Percentiles rank a stretch among this genome's conserved stretches.
Evolutionary conservation across 495 filamentous ascomycete genomes (phyloP).

Genomic region (Copromyces sp.): DNA sequence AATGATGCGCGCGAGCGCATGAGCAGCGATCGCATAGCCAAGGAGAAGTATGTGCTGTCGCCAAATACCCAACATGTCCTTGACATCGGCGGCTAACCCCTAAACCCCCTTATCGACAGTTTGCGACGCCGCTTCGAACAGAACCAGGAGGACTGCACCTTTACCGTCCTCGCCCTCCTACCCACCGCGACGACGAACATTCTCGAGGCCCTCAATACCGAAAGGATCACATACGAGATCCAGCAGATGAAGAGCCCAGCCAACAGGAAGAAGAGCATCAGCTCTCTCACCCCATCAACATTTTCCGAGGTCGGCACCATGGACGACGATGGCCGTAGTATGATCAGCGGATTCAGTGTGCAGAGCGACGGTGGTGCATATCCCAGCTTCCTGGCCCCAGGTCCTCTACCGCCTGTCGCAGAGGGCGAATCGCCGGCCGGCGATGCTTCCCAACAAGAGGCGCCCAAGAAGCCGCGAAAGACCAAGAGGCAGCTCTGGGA

Average conservation of each 20-base stretch:
- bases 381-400: conserved; percentile 54
- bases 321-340: conserved; percentile 73
- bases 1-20: conserved; percentile 88
- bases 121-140: conserved; percentile 92
- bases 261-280: conserved; percentile 55
- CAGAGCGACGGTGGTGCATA: conserved; percentile 66
- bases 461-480: conserved; percentile 48
- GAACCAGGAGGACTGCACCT: conserved; percentile 97
- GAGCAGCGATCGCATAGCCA: conserved; percentile 87
- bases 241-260: conserved; percentile 78
- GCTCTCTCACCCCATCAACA: conserved; percentile 55
- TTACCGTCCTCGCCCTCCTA: conserved; percentile 90
- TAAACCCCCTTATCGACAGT: conserved; percentile 34
- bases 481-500: conserved; percentile 93
- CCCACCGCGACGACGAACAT: conserved; percentile 87
- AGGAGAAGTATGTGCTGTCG: conserved; percentile 67
- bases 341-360: conserved; percentile 46
- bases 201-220: conserved; percentile 76
- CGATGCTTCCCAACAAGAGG: conserved; percentile 13
- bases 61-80: no score
- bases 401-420: conserved; percentile 24
- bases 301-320: conserved; percentile 42
- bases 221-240: conserved; percentile 78
- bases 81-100: conserved; percentile 6
- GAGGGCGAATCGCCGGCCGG: conserved; percentile 33